Evolutionary conservation across 768 basidiomycete species (phyloP).

Genomic region (Mycena albidolilacea): DNA sequence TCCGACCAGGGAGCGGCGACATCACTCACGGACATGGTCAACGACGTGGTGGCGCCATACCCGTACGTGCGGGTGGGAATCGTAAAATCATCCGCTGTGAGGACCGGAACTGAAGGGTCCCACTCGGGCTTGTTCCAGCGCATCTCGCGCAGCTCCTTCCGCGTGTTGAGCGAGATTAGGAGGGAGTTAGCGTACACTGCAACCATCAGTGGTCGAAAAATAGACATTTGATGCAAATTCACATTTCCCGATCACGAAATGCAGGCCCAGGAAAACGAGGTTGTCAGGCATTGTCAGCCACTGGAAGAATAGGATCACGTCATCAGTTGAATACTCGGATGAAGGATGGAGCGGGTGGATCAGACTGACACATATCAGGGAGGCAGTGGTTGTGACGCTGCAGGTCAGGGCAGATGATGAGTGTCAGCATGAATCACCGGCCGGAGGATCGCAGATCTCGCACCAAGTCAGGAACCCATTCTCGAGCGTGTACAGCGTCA

Average conservation of each 20-base stretch:
- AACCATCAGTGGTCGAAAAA: not conserved
- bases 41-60: not conserved
- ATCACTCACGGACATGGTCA: conserved; percentile 20
- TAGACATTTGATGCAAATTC: not conserved
- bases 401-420: not conserved
- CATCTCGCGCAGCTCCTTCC: conserved; percentile 30
- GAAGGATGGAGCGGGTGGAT: too few relatives aligned
- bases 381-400: conserved; percentile 49
- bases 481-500: conserved; percentile 55
- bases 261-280: conserved; percentile 53
- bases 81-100: conserved; percentile 21
- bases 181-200: conserved; percentile 38
- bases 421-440: not conserved
- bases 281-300: conserved; percentile 55
- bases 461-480: conserved; percentile 52
- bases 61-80: conserved; percentile 10
- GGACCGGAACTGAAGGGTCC: conserved; percentile 6
- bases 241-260: conserved; percentile 56
- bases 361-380: conserved; percentile 52
- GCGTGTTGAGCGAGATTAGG: conserved; percentile 34
- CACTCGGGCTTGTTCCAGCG: conserved; percentile 21
- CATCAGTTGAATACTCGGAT: too few relatives aligned
- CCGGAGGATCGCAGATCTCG: not conserved
- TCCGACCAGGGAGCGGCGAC: not conserved
- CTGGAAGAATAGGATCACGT: conserved; percentile 19